phyloP scores from a whole-genome alignment of 2,329 filamentous ascomycete genomes.

The Venturiaceae sp. region DNA sequence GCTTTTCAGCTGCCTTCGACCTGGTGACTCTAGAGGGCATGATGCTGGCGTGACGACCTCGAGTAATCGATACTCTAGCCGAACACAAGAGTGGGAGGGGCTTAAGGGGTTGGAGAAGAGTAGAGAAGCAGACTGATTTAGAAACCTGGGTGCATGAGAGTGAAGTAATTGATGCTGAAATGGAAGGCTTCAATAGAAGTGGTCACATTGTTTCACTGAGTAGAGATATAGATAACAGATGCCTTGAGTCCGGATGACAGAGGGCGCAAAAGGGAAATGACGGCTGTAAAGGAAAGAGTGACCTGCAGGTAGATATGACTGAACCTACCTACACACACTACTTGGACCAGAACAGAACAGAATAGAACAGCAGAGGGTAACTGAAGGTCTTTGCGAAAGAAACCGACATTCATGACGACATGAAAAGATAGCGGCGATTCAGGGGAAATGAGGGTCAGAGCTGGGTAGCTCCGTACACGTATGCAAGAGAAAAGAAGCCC shows the following conservation, averaged over 20 bases:
- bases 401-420: too few relatives aligned
- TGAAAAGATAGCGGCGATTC: neutral
- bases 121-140: neutral
- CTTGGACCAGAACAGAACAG: too few relatives aligned
- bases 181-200: neutral
- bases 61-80: neutral
- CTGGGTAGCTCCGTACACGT: neutral
- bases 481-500: too few relatives aligned
- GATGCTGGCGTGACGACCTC: neutral
- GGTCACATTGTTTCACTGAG: neutral
- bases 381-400: too few relatives aligned
- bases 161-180: neutral
- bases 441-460: neutral
- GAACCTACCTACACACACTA: neutral
- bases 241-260: neutral
- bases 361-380: too few relatives aligned
- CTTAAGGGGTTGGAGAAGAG: neutral
- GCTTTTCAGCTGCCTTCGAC: neutral
- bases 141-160: neutral
- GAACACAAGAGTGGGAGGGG: neutral
- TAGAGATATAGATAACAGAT: neutral
- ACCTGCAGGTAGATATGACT: neutral
- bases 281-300: neutral
- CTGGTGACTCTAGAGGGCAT: neutral
- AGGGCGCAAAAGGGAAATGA: neutral